A percentile compares a stretch with the other conserved stretches of the same genome.
These are phyloP conservation scores for Nakazawaea populi DNA, from an alignment of 805 yeast species.

Conservation along the genomic window DNA sequence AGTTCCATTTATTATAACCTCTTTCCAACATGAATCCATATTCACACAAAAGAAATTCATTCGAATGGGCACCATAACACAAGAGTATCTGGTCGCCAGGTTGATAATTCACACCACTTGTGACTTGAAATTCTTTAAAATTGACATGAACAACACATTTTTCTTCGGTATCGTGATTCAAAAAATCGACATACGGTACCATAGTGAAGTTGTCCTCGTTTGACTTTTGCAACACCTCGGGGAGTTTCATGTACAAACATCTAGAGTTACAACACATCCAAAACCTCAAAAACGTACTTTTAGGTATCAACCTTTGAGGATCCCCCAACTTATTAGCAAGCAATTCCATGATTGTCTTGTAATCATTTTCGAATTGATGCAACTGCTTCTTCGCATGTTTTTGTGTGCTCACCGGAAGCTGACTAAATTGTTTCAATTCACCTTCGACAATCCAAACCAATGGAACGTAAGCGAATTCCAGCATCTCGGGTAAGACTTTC, in stretches of 20 bases:
- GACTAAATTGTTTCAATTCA: slow-evolving; percentile 22
- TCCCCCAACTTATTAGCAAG: slow-evolving; percentile 10
- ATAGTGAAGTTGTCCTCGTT: slow-evolving; percentile 69
- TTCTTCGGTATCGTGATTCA: slow-evolving; percentile 60
- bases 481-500: slow-evolving; percentile 50
- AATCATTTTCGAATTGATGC: slow-evolving; percentile 40
- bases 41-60: slow-evolving; percentile 75
- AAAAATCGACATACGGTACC: slow-evolving; percentile 87
- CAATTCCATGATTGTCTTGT: slow-evolving; percentile 25
- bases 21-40: slow-evolving; percentile 67
- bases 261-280: slow-evolving; percentile 92
- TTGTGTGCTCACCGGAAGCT: slow-evolving; percentile 39
- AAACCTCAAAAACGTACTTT: slow-evolving; percentile 18
- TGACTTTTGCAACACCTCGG: slow-evolving; percentile 35
- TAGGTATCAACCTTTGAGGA: slow-evolving; percentile 42
- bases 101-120: slow-evolving; percentile 27
- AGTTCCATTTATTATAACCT: slow-evolving; percentile 57
- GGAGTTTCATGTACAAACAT: slow-evolving; percentile 73
- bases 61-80: slow-evolving; percentile 85
- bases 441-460: slow-evolving; percentile 48
- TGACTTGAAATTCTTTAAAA: slow-evolving; percentile 46
- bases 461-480: slow-evolving; percentile 55
- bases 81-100: slow-evolving; percentile 55
- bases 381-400: slow-evolving; percentile 35
- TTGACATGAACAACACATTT: slow-evolving; percentile 46